A percentile compares a stretch with the other conserved stretches of the same genome.
These are phyloP conservation scores for Coniochaeta ligniaria DNA, from an alignment of 2,329 filamentous ascomycete genomes.

Conservation along the genomic window DNA sequence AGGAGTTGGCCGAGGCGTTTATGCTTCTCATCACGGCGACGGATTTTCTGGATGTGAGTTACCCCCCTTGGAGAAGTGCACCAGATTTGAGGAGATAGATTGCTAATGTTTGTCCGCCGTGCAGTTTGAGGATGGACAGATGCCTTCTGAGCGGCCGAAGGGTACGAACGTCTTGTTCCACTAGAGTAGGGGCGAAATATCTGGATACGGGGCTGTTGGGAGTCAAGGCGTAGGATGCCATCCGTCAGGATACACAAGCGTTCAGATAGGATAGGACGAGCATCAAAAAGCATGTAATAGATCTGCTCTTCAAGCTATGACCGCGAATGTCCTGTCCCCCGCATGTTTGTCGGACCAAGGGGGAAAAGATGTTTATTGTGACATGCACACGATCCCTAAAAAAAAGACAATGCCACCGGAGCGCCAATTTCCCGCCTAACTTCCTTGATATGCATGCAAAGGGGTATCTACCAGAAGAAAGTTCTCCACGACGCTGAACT, in stretches of 20 bases:
- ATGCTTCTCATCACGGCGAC: conserved; percentile 77
- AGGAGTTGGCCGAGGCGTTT: conserved; percentile 77
- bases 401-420: neutral
- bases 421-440: neutral
- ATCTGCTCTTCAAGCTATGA: neutral
- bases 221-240: neutral
- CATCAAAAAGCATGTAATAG: neutral
- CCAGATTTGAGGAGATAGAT: neutral
- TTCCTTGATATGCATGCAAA: neutral
- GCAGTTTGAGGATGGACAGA: conserved; percentile 15
- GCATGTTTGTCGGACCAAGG: neutral
- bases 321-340: neutral
- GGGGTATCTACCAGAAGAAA: neutral
- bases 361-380: neutral
- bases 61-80: neutral
- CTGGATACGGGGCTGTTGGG: neutral
- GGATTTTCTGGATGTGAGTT: conserved; percentile 74
- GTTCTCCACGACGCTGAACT: neutral
- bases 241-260: neutral
- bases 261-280: neutral
- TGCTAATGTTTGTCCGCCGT: neutral
- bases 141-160: conserved; percentile 13
- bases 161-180: conserved; percentile 3
- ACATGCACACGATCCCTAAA: neutral
- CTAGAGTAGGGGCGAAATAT: neutral